Evolutionary conservation across 352 stramenopile species (phyloP).

Genomic region (Phytophthora boehmeriae): DNA sequence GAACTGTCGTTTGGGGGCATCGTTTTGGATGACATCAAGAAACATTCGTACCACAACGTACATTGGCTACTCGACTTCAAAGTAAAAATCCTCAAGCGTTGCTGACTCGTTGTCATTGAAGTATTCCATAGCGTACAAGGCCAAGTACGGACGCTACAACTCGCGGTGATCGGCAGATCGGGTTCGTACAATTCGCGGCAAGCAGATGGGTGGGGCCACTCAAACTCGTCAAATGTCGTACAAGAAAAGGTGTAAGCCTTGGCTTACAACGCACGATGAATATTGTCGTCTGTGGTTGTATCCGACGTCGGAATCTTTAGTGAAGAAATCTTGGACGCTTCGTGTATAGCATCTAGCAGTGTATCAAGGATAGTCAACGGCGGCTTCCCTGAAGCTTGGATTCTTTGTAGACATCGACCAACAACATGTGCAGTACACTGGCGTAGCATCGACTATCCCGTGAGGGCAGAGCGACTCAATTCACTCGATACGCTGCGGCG

Average conservation of each 20-base stretch:
- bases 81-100: no score
- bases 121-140: slow-evolving; percentile 35
- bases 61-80: no score
- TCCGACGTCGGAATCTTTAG: slow-evolving; percentile 51
- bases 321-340: slow-evolving; percentile 58
- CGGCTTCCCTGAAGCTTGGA: slow-evolving; percentile 13
- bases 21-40: no score
- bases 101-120: background rate
- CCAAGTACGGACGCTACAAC: slow-evolving; percentile 36
- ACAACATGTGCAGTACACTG: slow-evolving; percentile 49
- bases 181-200: slow-evolving; percentile 41
- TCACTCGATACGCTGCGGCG: slow-evolving; percentile 36
- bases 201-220: slow-evolving; percentile 40
- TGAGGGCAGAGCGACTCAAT: slow-evolving; percentile 26
- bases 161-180: slow-evolving; percentile 5
- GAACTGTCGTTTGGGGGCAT: no score
- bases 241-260: slow-evolving; percentile 53
- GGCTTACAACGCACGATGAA: slow-evolving; percentile 19
- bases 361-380: slow-evolving; percentile 39
- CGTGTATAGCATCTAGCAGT: slow-evolving; percentile 42
- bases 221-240: slow-evolving; percentile 42
- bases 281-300: slow-evolving; percentile 25
- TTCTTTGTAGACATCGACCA: slow-evolving; percentile 48
- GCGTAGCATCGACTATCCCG: slow-evolving; percentile 34
- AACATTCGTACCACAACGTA: no score